Evolutionary conservation across 1,284 basidiomycete genomes (phyloP).

Genomic region (Pseudozyma tsukubaensis): DNA sequence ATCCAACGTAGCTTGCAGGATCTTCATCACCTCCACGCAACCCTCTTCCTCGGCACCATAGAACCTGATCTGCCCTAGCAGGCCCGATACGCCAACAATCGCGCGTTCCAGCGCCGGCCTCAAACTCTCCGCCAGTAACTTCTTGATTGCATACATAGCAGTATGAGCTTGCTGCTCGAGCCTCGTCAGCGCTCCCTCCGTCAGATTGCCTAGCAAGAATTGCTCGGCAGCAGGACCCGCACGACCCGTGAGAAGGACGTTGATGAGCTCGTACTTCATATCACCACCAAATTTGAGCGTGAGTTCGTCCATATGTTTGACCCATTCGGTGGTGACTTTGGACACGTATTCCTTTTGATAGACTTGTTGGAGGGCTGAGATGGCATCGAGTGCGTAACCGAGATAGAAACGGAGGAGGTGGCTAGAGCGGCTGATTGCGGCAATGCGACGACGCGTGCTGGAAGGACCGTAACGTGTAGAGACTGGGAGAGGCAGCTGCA

Average conservation of each 20-base stretch:
- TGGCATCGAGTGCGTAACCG: slow-evolving; percentile 48
- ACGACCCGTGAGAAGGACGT: slow-evolving; percentile 48
- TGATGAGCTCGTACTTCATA: slow-evolving; percentile 53
- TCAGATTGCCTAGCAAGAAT: slow-evolving; percentile 53
- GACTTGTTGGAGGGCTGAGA: slow-evolving; percentile 30
- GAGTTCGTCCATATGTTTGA: slow-evolving; percentile 40
- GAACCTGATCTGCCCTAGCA: slow-evolving; percentile 23
- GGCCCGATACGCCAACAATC: slow-evolving; percentile 19
- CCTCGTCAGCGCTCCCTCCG: slow-evolving; percentile 49
- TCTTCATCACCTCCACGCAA: slow-evolving; percentile 3
- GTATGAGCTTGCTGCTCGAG: slow-evolving; percentile 37
- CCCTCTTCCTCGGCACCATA: slow-evolving; percentile 9
- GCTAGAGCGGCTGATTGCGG: slow-evolving; percentile 24
- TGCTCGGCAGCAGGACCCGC: slow-evolving; percentile 55
- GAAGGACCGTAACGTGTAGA: slow-evolving; percentile 15
- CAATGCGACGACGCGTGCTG: slow-evolving; percentile 9
- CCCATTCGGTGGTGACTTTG: slow-evolving; percentile 51
- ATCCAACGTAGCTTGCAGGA: slow-evolving; percentile 18
- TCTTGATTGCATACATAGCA: slow-evolving; percentile 34
- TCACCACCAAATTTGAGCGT: slow-evolving; percentile 49
- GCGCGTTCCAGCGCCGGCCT: slow-evolving; percentile 34
- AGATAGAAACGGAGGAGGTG: slow-evolving; percentile 46
- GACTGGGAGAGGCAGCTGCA: slow-evolving; percentile 14
- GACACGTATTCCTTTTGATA: slow-evolving; percentile 28
- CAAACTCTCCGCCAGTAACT: slow-evolving; percentile 18